Percentiles rank a stretch among this genome's conserved stretches.
Evolutionary conservation across 1,284 basidiomycete species (phyloP).

Genomic region (Ustilago vetiveriae): DNA sequence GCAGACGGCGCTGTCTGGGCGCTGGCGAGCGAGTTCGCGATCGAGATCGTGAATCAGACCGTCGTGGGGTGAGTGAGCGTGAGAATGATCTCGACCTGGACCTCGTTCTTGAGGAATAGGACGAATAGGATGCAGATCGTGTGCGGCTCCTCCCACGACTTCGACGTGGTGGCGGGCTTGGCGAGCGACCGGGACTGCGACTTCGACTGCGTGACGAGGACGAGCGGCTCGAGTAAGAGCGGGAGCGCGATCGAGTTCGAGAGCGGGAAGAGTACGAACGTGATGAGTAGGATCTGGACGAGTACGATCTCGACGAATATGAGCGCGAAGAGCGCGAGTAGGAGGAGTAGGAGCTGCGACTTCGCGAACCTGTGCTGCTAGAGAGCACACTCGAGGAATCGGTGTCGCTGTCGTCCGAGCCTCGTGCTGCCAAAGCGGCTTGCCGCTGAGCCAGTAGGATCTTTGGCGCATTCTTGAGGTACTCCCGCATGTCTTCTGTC

Average conservation of each 20-base stretch:
- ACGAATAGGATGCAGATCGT: constrained; percentile 36
- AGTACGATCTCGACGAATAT: constrained; percentile 30
- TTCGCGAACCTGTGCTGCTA: constrained; percentile 32
- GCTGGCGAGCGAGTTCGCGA: constrained; percentile 17
- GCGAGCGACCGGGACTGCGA: constrained; percentile 13
- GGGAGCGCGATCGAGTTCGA: constrained; percentile 5
- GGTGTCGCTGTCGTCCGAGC: constrained; percentile 35
- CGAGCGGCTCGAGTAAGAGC: constrained; percentile 28
- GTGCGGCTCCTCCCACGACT: constrained; percentile 26
- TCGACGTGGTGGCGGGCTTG: constrained; percentile 3
- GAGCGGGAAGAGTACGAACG: constrained; percentile 33
- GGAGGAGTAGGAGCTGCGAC: constrained; percentile 33
- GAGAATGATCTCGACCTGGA: constrained; percentile 26
- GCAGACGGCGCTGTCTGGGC: not conserved
- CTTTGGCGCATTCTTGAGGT: constrained; percentile 91
- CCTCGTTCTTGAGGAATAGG: constrained; percentile 36
- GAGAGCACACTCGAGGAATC: constrained; percentile 37
- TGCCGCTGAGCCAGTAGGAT: constrained; percentile 91
- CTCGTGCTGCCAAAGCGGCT: constrained; percentile 57
- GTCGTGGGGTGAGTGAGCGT: constrained; percentile 13
- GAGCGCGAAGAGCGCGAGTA: constrained; percentile 33
- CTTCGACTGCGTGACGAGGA: constrained; percentile 36
- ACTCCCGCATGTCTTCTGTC: constrained; percentile 96
- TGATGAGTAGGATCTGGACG: constrained; percentile 15
- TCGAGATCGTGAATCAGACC: constrained; percentile 12